phyloP scores from a whole-genome alignment of 2,329 filamentous ascomycete genomes.

The Ploettnerulaceae sp. region DNA sequence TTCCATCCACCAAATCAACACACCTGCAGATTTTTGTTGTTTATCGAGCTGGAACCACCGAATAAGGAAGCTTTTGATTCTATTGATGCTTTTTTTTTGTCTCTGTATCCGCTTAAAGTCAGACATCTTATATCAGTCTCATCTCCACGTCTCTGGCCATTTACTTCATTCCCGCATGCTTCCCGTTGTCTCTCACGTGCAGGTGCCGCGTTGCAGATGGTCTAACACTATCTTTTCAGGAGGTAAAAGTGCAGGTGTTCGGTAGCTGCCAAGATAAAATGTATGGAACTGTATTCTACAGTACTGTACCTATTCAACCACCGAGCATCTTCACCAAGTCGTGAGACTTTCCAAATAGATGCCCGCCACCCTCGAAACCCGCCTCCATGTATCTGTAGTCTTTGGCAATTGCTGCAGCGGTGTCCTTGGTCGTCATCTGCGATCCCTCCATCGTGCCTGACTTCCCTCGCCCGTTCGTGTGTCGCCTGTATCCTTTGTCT shows the following conservation, averaged over 20 bases:
- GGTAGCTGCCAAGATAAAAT: slow-evolving; percentile 9
- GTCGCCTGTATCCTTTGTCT: slow-evolving; percentile 19
- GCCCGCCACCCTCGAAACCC: slow-evolving; percentile 8
- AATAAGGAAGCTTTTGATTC: neutral
- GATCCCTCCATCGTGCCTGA: neutral
- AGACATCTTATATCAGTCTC: neutral
- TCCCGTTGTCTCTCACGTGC: neutral
- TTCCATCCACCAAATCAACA: neutral
- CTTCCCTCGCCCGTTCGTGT: slow-evolving; percentile 11
- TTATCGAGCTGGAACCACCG: neutral
- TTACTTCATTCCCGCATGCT: neutral
- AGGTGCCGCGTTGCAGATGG: neutral
- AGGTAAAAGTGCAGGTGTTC: slow-evolving; percentile 1
- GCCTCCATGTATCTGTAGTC: slow-evolving; percentile 11
- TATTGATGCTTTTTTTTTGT: neutral
- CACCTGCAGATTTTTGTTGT: slow-evolving; percentile 6
- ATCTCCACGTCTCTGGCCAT: neutral
- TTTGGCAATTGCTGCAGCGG: slow-evolving; percentile 9
- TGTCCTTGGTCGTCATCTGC: slow-evolving; percentile 8
- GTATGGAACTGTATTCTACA: slow-evolving; percentile 15
- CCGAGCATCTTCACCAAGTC: neutral
- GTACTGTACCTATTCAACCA: slow-evolving; percentile 1
- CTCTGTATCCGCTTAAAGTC: neutral
- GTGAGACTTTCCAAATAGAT: neutral
- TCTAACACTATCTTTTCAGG: slow-evolving; percentile 18